phyloP scores from a whole-genome alignment of 768 basidiomycete species.

The Tricholoma terreum region DNA sequence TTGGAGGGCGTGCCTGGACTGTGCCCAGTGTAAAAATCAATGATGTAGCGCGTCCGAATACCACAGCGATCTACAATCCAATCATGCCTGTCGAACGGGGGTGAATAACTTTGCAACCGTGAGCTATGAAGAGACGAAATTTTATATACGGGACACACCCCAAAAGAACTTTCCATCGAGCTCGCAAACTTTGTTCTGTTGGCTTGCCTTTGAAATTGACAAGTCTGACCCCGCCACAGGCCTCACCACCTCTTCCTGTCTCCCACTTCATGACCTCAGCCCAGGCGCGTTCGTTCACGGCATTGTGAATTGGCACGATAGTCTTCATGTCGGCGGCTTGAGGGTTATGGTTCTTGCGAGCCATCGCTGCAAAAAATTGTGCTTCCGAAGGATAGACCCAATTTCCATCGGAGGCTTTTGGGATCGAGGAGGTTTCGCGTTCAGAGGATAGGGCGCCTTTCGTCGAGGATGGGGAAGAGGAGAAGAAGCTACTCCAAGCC shows the following conservation, averaged over 20 bases:
- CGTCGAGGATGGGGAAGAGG: slow-evolving; percentile 23
- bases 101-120: slow-evolving; percentile 63
- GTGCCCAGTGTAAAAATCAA: slow-evolving; percentile 95
- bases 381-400: slow-evolving; percentile 99
- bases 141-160: slow-evolving; percentile 58
- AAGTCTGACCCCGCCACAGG: slow-evolving; percentile 77
- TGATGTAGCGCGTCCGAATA: slow-evolving; percentile 84
- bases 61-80: slow-evolving; percentile 97
- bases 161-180: slow-evolving; percentile 75
- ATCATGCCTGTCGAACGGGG: slow-evolving; percentile 96
- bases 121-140: slow-evolving; percentile 5
- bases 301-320: slow-evolving; percentile 98
- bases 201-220: slow-evolving; percentile 92
- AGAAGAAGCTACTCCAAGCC: slow-evolving; percentile 43
- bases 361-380: slow-evolving; percentile 99
- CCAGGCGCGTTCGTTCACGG: slow-evolving; percentile 96
- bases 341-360: slow-evolving; percentile 90
- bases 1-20: slow-evolving; percentile 42
- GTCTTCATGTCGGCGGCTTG: slow-evolving; percentile 88
- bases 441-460: slow-evolving; percentile 54
- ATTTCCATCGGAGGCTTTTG: slow-evolving; percentile 62
- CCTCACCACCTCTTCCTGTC: slow-evolving; percentile 71
- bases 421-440: slow-evolving; percentile 87
- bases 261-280: slow-evolving; percentile 82
- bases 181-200: slow-evolving; percentile 73